These are phyloP conservation scores for Colletotrichum echinochloae DNA, from an alignment of 2,329 filamentous ascomycete genomes.

Conservation along the genomic window DNA sequence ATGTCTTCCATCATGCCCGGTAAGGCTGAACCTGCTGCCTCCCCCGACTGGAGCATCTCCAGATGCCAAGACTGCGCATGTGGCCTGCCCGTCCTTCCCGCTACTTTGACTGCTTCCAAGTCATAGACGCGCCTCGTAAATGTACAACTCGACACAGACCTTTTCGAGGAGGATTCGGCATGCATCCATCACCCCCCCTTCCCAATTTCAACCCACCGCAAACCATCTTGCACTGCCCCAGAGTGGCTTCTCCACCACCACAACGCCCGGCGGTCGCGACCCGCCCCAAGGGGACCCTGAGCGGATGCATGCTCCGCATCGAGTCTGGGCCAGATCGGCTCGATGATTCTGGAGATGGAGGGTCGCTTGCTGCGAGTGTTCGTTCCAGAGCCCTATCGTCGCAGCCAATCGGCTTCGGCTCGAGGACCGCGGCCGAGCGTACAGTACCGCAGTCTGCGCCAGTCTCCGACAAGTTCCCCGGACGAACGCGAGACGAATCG, in stretches of 20 bases:
- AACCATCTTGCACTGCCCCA: constrained; percentile 13
- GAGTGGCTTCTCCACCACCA: constrained; percentile 25
- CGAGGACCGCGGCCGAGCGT: background rate
- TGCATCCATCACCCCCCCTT: background rate
- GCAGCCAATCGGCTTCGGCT: background rate
- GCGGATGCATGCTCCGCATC: constrained; percentile 8
- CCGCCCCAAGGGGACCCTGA: constrained; percentile 11
- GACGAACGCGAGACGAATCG: background rate
- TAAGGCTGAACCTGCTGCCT: constrained; percentile 22
- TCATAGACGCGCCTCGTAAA: background rate
- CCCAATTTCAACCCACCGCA: background rate
- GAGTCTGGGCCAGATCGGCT: background rate
- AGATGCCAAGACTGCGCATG: constrained; percentile 20
- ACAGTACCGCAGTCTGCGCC: background rate
- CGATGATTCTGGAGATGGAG: background rate
- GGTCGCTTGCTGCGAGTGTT: background rate
- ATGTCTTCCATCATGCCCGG: background rate
- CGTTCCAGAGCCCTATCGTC: no score
- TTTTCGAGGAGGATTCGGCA: background rate
- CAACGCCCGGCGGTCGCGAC: background rate
- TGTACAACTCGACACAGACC: background rate
- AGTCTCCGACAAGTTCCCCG: background rate
- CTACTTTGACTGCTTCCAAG: background rate
- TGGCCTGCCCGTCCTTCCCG: background rate
- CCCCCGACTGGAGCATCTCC: background rate